Evolutionary conservation across 345 rosid species (phyloP).

Genomic region (Eucalyptus curtisii): DNA sequence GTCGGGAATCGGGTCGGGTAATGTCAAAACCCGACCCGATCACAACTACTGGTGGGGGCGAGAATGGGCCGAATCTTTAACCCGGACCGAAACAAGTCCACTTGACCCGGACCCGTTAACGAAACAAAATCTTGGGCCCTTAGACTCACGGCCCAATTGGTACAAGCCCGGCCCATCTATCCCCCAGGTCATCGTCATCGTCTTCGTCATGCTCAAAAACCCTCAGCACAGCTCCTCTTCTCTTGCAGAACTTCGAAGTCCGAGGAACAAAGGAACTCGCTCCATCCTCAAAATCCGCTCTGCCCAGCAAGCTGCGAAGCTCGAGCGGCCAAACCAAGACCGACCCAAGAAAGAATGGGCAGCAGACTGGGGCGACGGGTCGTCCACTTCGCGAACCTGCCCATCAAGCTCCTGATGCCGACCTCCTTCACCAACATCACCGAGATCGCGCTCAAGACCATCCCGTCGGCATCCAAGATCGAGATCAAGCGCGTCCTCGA

Average conservation of each 20-base stretch:
- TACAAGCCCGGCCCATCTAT: not conserved
- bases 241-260: not conserved
- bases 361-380: slow-evolving; percentile 74
- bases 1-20: too few species aligned
- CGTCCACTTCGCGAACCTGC: slow-evolving; percentile 72
- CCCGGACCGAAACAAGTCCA: not conserved
- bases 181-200: not conserved
- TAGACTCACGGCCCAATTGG: not conserved
- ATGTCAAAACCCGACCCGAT: too few species aligned
- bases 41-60: not conserved
- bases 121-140: not conserved
- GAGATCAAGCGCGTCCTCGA: slow-evolving; percentile 96
- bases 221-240: not conserved
- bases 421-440: slow-evolving; percentile 39
- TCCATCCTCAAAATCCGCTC: not conserved
- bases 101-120: not conserved
- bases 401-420: slow-evolving; percentile 74
- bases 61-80: not conserved
- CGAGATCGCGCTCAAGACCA: slow-evolving; percentile 71
- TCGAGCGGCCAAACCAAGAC: not conserved
- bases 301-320: not conserved
- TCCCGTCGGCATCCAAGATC: slow-evolving; percentile 83
- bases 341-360: slow-evolving; percentile 20
- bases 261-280: not conserved
- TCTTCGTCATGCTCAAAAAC: not conserved